Evolutionary conservation across 345 rosid genomes (phyloP), one percentile per base, ranked within the genome.

Genomic region (Excoecaria agallocha): DNA sequence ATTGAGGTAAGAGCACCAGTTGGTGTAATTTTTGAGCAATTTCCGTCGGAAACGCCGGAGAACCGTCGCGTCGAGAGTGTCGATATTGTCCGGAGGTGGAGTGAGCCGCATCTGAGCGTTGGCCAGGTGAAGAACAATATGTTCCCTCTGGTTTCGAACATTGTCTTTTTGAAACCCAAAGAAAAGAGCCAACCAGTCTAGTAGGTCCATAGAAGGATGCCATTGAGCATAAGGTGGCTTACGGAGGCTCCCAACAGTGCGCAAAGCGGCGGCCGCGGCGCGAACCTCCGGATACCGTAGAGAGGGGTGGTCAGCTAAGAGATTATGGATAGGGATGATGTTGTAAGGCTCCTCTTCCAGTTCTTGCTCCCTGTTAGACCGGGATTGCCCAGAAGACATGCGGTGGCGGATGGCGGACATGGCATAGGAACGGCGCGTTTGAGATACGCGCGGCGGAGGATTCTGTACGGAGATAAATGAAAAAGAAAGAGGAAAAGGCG

Each of bases 101-200:
- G 93, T 66, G 46, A 92, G 93, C 17, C 98, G 97, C 98, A 94
- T 92, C 89, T 92, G 98, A 22, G 97, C 93, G 76, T 94, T 94
- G 10, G 98, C 92, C 39, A 94, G 89, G 77, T 92, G 98, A 60
- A 92, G 97, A 64, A 94, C 97, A 22, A 94, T 71, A 68, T 94
- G 97, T 82, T 94, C 98, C 35, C 98, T 79, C 85, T 94, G 97
- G 83, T 94, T 94, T 45, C 93, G 88, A 35, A 94, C 97, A 83
- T 83, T 94, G 69, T 86, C 95, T 46, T 72, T 75, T 66, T 94
- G 98, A 81, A 94, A 94, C 0, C 97, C 92, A 74, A 94, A 94
- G 86, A 92, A 89, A 38, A 91, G 82, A 19, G 90, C 88, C 11
- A 94, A 86, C 97, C 98, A 94, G 81, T 94, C 97, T 12, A 91